A percentile compares a stretch with the other conserved stretches of the same genome.
phyloP scores from a whole-genome alignment of 2,329 filamentous ascomycete species.

The Cadophora luteo-olivacea region DNA sequence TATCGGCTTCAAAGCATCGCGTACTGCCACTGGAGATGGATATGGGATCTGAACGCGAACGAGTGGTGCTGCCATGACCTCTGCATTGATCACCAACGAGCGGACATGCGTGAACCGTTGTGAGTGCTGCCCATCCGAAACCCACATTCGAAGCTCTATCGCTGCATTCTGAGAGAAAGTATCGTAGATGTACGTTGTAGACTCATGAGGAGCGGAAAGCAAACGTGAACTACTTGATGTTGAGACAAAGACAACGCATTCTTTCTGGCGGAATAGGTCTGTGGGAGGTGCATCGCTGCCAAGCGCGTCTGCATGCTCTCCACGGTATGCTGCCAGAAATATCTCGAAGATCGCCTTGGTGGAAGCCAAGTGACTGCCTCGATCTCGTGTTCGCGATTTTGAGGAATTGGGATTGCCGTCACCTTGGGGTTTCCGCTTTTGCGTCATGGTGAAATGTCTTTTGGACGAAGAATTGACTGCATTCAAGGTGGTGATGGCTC shows the following conservation, averaged over 20 bases:
- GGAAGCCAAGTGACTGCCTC: not conserved
- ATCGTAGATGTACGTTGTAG: not conserved
- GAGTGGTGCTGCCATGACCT: not conserved
- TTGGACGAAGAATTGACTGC: no score
- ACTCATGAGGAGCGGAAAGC: not conserved
- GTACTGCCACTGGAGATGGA: no score
- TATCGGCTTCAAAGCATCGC: no score
- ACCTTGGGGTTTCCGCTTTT: not conserved
- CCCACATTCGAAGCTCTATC: conserved; percentile 5
- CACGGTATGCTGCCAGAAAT: not conserved
- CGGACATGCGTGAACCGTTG: not conserved
- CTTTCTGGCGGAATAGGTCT: conserved; percentile 1
- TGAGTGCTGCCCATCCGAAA: not conserved
- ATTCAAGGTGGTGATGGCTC: no score
- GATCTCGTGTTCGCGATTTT: not conserved
- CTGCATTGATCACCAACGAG: not conserved
- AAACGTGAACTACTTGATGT: not conserved
- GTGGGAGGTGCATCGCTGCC: not conserved
- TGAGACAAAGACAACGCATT: conserved; percentile 3
- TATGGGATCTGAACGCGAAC: no score
- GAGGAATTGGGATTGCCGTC: not conserved
- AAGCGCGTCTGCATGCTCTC: not conserved
- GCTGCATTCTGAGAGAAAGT: not conserved
- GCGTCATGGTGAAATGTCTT: not conserved
- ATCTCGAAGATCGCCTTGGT: not conserved